Evolutionary conservation across 2,329 filamentous ascomycete species (phyloP).

Genomic region (Talaromyces atroroseus): DNA sequence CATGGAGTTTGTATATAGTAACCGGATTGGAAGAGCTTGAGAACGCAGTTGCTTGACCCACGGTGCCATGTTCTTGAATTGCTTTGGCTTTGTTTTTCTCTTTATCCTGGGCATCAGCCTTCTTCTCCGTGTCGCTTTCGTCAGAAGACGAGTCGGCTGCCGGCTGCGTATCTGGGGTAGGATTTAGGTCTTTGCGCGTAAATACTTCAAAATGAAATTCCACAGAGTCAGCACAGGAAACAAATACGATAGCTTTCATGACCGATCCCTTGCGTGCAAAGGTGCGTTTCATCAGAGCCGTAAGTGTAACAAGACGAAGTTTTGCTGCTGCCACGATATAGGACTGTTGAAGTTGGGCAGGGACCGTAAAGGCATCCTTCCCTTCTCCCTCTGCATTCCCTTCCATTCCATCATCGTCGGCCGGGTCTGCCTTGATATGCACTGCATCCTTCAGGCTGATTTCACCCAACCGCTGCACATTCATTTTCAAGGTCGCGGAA

Average conservation of each 20-base stretch:
- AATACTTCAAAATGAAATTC: conserved; percentile 93
- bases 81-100: conserved; percentile 18
- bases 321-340: conserved; percentile 86
- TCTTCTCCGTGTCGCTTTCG: conserved; percentile 19
- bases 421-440: conserved; percentile 67
- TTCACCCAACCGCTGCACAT: conserved; percentile 86
- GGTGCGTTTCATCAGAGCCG: conserved; percentile 75
- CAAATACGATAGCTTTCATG: conserved; percentile 96
- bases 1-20: conserved; percentile 81
- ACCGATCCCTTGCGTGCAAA: conserved; percentile 85
- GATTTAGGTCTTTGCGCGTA: conserved; percentile 35
- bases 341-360: conserved; percentile 87
- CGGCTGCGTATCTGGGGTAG: conserved; percentile 21
- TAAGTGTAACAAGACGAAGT: conserved; percentile 79
- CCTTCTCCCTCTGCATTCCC: conserved; percentile 43
- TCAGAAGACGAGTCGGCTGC: conserved; percentile 19
- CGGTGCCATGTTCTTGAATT: conserved; percentile 35
- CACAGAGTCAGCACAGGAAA: conserved; percentile 93
- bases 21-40: conserved; percentile 72
- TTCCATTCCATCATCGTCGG: conserved; percentile 50
- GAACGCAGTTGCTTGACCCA: conserved; percentile 61
- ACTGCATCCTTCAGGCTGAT: conserved; percentile 91
- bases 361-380: conserved; percentile 66
- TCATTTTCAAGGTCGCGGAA: conserved; percentile 97
- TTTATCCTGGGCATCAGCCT: conserved; percentile 8